Base-by-base conservation (phyloP, 805 yeast species). In the Lipomyces starkeyi region DNA sequence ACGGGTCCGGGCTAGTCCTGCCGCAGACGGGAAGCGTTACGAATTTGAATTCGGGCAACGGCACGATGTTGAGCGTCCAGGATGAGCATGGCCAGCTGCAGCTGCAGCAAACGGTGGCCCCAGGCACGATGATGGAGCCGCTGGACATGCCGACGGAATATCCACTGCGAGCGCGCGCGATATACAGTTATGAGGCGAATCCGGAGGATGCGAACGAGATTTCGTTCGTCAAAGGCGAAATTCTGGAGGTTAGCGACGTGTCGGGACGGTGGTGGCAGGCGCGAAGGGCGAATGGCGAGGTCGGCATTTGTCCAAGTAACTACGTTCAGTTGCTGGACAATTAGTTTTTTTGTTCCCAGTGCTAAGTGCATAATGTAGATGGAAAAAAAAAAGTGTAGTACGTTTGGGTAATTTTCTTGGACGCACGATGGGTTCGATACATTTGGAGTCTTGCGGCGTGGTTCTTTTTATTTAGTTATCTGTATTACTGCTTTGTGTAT, bases 191-290 rank as follows among this genome's bases (percentile, higher is more conserved):
- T 78, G 87, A 87, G 62, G 97, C 98, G 6, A 92, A 90, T 74
- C 95, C 94, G 1, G 96, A 90, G 66, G 99, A 94, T 78, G 92
- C 90, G 70, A 93, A 93, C 76, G 99, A 94, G 80, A 86, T 94
- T 29, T 90, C 97, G 4, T 95, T 94, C 76, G 87, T 84, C 71
- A 92, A 93, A 78, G 97, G 95, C 65, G 98, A 94, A 78, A 81
- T 92, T n/a, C 84, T 94, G 78, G 92, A 89, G 75, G 97, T 94
- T 43, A 91, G 91, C 73, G 98, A 94, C 76, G 91, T 92, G 66
- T 91, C 91, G 72, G 98, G 98, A 58, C 88, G 96, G 80, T 94
- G 99, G 99, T 94, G 98, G 98, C 97, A 93, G 80, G 98, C 97
- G 54, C 87, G 90, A 78, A 86, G 93, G 76, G 84, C 89, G 8